Conservation (phyloP, 345 rosid genomes). For the Erucastrum elatum region DNA sequence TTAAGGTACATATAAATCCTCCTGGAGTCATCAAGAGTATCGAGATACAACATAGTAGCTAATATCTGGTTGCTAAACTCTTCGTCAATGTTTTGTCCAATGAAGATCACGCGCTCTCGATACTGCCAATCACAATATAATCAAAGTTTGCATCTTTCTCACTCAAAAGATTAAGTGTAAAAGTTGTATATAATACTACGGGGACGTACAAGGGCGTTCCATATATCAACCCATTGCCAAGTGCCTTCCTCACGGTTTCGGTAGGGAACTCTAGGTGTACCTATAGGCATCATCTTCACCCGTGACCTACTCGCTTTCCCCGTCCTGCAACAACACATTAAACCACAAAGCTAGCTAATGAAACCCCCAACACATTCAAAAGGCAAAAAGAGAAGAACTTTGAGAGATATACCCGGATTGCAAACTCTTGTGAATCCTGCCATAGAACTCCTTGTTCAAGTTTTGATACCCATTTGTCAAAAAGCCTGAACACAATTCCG, state of each 20-base stretch:
- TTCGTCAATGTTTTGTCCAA: conserved; percentile 76
- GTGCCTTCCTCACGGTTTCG: conserved; percentile 75
- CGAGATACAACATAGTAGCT: conserved; percentile 93
- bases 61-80: conserved; percentile 86
- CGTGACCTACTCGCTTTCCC: conserved; percentile 53
- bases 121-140: conserved; percentile 52
- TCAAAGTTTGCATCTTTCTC: neutral
- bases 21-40: conserved; percentile 68
- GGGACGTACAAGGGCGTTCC: conserved; percentile 77
- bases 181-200: neutral
- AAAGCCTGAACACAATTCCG: conserved; percentile 40
- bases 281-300: conserved; percentile 79
- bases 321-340: conserved; percentile 39
- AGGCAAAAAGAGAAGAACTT: neutral
- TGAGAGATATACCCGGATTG: conserved; percentile 49
- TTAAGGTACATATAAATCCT: conserved; percentile 66
- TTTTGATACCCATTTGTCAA: conserved; percentile 57
- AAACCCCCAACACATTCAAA: too few species aligned
- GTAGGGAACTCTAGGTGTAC: conserved; percentile 75
- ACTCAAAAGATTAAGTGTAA: neutral
- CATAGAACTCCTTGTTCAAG: conserved; percentile 65
- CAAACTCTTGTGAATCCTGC: conserved; percentile 67
- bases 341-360: neutral
- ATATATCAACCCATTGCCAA: conserved; percentile 89
- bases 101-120: conserved; percentile 79